Conservation (phyloP, 306 rosid species). For the Mimosa bimucronata region DNA sequence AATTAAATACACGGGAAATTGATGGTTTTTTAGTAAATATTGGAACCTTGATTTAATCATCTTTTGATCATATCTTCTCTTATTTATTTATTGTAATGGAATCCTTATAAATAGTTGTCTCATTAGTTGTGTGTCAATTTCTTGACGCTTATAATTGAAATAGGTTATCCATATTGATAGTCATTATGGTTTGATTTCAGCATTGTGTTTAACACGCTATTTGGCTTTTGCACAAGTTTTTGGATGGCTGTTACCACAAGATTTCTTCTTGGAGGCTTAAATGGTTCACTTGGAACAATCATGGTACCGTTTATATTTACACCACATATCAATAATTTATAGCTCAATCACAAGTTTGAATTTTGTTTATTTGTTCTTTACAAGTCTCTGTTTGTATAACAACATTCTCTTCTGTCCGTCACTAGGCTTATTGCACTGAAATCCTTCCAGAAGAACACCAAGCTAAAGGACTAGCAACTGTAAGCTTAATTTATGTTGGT, state of each 20-base stretch:
- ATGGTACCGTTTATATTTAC: conserved; percentile 52
- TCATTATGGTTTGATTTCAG: conserved; percentile 45
- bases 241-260: conserved; percentile 83
- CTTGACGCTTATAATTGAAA: not conserved
- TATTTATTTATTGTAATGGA: not conserved
- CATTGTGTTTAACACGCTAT: conserved; percentile 74
- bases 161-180: not conserved
- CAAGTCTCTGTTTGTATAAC: conserved; percentile 4
- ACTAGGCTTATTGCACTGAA: conserved; percentile 81
- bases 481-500: conserved; percentile 41
- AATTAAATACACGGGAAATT: not conserved
- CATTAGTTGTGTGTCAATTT: not conserved
- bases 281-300: conserved; percentile 82
- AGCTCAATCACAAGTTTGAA: not conserved
- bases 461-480: conserved; percentile 74
- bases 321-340: not conserved
- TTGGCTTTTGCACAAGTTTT: conserved; percentile 82
- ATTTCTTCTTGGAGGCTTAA: conserved; percentile 84
- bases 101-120: not conserved
- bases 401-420: conserved; percentile 2
- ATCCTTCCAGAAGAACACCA: conserved; percentile 73
- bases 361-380: not conserved
- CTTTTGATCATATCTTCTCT: not conserved
- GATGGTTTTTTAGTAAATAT: not conserved
- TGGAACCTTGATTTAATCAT: not conserved